Evolutionary conservation across 176 grass and related monocot species (phyloP).

Genomic region (Olyra latifolia): DNA sequence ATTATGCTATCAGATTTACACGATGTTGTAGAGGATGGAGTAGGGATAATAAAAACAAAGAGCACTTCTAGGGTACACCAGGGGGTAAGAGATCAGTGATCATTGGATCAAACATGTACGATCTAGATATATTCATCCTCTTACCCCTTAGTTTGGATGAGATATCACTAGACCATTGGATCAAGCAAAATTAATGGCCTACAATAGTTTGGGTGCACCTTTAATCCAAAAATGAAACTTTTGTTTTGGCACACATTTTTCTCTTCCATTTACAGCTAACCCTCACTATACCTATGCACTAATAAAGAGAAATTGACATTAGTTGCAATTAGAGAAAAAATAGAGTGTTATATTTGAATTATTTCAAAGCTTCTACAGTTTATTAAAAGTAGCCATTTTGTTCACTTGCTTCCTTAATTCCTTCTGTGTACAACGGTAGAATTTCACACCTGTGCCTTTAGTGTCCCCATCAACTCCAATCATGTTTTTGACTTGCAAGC

Average conservation of each 20-base stretch:
- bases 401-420: background rate
- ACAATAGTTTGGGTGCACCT: too few species aligned
- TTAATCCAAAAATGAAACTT: too few species aligned
- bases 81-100: too few species aligned
- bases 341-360: background rate
- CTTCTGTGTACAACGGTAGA: background rate
- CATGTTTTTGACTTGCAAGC: background rate
- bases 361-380: background rate
- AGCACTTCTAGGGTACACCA: too few species aligned
- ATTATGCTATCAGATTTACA: background rate
- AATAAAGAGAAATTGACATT: background rate
- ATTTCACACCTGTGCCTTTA: background rate
- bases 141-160: too few species aligned
- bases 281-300: too few species aligned
- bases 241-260: too few species aligned
- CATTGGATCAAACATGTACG: too few species aligned
- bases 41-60: background rate
- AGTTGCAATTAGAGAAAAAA: background rate
- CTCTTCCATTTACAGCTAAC: too few species aligned
- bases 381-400: background rate
- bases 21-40: background rate
- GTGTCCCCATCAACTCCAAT: background rate
- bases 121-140: too few species aligned
- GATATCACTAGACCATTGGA: too few species aligned
- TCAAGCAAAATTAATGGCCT: too few species aligned